A percentile compares a stretch with the other conserved stretches of the same genome.
Evolutionary conservation across 2,329 filamentous ascomycete genomes (phyloP).

Genomic region (Alternaria arbusti): DNA sequence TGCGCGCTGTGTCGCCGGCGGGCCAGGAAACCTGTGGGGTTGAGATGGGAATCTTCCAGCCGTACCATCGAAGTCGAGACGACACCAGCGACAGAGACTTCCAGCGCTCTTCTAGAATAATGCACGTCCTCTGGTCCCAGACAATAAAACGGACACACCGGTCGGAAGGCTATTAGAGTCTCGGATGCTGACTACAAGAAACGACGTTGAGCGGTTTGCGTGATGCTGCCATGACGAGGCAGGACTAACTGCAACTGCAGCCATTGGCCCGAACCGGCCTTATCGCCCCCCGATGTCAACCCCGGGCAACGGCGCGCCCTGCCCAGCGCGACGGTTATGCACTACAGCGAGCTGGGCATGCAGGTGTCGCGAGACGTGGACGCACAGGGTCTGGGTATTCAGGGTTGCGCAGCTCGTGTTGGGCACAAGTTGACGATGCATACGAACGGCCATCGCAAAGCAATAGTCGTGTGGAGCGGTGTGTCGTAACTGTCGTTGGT

Average conservation of each 20-base stretch:
- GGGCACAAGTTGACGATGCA: constrained; percentile 3
- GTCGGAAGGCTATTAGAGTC: constrained; percentile 10
- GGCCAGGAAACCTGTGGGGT: constrained; percentile 29
- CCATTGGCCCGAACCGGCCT: constrained; percentile 33
- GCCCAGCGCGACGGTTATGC: constrained; percentile 7
- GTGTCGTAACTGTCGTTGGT: constrained; percentile 5
- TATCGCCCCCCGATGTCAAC: constrained; percentile 33
- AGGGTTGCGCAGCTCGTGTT: constrained; percentile 2
- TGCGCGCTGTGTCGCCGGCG: constrained; percentile 11
- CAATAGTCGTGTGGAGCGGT: constrained; percentile 14
- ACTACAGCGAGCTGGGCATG: constrained; percentile 9
- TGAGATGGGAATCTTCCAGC: constrained; percentile 16
- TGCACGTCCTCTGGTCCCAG: constrained; percentile 7
- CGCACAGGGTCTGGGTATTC: constrained; percentile 12
- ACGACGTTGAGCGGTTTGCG: constrained; percentile 20
- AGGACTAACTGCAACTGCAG: constrained; percentile 19
- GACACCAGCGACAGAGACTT: neutral
- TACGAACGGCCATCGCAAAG: constrained; percentile 12
- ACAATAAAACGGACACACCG: constrained; percentile 10
- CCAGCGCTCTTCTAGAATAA: constrained; percentile 11
- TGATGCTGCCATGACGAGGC: constrained; percentile 34
- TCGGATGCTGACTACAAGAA: constrained; percentile 38
- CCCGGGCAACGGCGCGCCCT: constrained; percentile 10
- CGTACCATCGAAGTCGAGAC: constrained; percentile 6
- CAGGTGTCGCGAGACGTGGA: constrained; percentile 23